A percentile compares a stretch with the other conserved stretches of the same genome.
Evolutionary conservation across 768 basidiomycete species (phyloP).

Genomic region (Tulasnella sp.): DNA sequence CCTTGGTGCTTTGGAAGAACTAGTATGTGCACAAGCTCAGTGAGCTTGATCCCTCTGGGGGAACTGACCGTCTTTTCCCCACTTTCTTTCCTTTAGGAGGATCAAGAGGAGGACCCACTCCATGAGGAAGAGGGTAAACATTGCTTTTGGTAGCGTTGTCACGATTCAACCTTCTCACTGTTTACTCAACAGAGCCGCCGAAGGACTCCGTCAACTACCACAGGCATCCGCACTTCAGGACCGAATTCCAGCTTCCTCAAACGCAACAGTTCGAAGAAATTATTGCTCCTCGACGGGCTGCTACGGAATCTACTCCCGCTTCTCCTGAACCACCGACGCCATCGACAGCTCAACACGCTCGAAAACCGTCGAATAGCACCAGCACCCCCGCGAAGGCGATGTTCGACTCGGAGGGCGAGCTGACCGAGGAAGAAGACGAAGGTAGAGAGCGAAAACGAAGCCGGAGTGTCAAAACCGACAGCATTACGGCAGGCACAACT

Average conservation of each 20-base stretch:
- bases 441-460: slow-evolving; percentile 33
- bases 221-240: slow-evolving; percentile 66
- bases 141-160: not conserved
- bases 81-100: not conserved
- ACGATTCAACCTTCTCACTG: not conserved
- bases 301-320: slow-evolving; percentile 56
- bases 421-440: slow-evolving; percentile 37
- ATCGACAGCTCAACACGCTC: not conserved
- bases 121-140: slow-evolving; percentile 2
- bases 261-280: slow-evolving; percentile 47
- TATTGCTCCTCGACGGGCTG: slow-evolving; percentile 58
- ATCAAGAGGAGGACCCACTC: slow-evolving; percentile 16
- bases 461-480: slow-evolving; percentile 20
- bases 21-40: slow-evolving; percentile 41
- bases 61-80: not conserved
- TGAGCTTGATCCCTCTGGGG: not conserved
- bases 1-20: slow-evolving; percentile 66
- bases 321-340: slow-evolving; percentile 38
- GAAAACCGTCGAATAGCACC: slow-evolving; percentile 21
- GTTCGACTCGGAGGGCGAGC: slow-evolving; percentile 33
- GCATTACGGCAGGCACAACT: slow-evolving; percentile 9
- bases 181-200: slow-evolving; percentile 39
- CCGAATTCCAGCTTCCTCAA: slow-evolving; percentile 55
- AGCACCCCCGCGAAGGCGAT: slow-evolving; percentile 4
- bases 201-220: slow-evolving; percentile 54